These are phyloP conservation scores for Ramichloridium luteum DNA, from an alignment of 2,329 filamentous ascomycete species.

Conservation along the genomic window DNA sequence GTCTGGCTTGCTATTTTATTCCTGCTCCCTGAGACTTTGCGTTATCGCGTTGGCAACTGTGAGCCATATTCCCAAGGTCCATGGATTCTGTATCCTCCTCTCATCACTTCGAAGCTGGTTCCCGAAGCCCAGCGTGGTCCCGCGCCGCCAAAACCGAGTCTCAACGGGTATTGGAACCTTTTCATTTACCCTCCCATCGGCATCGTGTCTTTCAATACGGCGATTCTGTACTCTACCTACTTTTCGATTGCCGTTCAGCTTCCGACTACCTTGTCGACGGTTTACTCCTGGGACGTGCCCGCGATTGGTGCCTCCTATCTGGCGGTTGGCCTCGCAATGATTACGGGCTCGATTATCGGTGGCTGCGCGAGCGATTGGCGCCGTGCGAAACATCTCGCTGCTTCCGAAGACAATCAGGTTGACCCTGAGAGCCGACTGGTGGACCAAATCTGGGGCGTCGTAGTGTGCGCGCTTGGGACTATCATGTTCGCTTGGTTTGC, in stretches of 20 bases:
- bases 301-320: slow-evolving; percentile 5
- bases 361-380: slow-evolving; percentile 4
- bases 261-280: slow-evolving; percentile 2
- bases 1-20: slow-evolving; percentile 2
- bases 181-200: slow-evolving; percentile 6
- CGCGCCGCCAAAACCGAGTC: slow-evolving; percentile 3
- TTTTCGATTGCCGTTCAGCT: slow-evolving; percentile 6
- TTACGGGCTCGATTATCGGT: slow-evolving; percentile 5
- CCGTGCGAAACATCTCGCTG: neutral
- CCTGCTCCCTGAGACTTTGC: slow-evolving; percentile 3
- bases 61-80: slow-evolving; percentile 2
- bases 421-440: slow-evolving; percentile 4
- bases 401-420: slow-evolving; percentile 1
- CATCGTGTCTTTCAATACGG: slow-evolving; percentile 7
- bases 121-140: slow-evolving; percentile 2
- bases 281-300: slow-evolving; percentile 3
- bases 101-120: neutral
- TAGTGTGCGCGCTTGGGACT: slow-evolving; percentile 3
- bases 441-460: slow-evolving; percentile 5
- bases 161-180: slow-evolving; percentile 5
- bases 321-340: slow-evolving; percentile 4
- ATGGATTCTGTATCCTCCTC: slow-evolving; percentile 5
- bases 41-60: slow-evolving; percentile 4
- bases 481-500: slow-evolving; percentile 5
- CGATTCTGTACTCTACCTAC: slow-evolving; percentile 7